Percentiles rank a stretch among this genome's conserved stretches.
Evolutionary conservation across 2,329 filamentous ascomycete genomes (phyloP).

Genomic region (Gaeumannomyces tritici): DNA sequence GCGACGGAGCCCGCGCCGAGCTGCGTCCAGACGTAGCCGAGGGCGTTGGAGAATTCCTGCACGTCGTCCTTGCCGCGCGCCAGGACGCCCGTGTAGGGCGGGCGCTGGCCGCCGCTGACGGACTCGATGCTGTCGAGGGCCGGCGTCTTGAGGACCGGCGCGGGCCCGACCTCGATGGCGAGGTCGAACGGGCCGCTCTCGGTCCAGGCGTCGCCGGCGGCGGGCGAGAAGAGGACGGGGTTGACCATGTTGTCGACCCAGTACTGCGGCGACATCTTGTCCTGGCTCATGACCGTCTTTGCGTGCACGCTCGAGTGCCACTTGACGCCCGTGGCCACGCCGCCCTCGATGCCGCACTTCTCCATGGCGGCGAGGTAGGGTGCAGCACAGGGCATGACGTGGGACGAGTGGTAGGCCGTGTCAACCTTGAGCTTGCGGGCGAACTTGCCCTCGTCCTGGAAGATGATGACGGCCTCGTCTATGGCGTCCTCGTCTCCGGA

Average conservation of each 20-base stretch:
- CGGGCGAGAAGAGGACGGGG: conserved; percentile 28
- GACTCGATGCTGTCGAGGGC: conserved; percentile 6
- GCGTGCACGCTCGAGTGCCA: neutral
- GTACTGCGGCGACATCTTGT: conserved; percentile 6
- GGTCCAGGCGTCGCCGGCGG: conserved; percentile 10
- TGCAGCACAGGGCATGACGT: conserved; percentile 7
- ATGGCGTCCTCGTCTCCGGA: conserved; percentile 24
- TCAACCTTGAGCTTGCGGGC: conserved; percentile 13
- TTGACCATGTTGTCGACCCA: conserved; percentile 25
- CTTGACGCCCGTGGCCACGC: neutral
- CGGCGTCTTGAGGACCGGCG: conserved; percentile 31
- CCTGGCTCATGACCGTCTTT: conserved; percentile 1
- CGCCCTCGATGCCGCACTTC: neutral
- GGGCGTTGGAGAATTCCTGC: neutral
- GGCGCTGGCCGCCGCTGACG: neutral
- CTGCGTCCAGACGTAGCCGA: neutral
- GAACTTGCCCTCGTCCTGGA: conserved; percentile 7
- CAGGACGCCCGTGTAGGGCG: neutral
- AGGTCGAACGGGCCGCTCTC: conserved; percentile 26
- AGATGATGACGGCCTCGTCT: conserved; percentile 9
- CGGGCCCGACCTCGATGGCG: conserved; percentile 33
- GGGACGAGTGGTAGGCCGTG: conserved; percentile 17
- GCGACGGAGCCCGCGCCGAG: neutral
- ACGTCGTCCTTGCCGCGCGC: neutral
- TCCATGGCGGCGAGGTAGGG: neutral